These are phyloP conservation scores for Neurospora sp. DNA, from an alignment of 2,329 filamentous ascomycete genomes.

Conservation along the genomic window DNA sequence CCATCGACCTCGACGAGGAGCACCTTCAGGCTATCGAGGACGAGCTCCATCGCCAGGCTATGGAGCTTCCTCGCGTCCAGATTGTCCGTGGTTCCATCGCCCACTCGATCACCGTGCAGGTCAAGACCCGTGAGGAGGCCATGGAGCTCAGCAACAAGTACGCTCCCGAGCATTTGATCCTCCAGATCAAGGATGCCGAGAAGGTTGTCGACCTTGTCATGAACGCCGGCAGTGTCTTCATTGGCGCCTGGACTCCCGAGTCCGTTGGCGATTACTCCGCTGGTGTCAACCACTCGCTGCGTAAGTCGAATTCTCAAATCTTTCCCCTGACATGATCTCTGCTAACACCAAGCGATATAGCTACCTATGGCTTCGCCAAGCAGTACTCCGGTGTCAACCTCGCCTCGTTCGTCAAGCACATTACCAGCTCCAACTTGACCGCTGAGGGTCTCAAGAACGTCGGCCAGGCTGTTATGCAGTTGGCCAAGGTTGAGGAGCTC, in stretches of 20 bases:
- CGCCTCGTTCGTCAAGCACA: constrained; percentile 93
- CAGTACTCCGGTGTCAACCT: constrained; percentile 98
- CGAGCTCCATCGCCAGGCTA: constrained; percentile 80
- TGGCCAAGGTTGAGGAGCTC: constrained; percentile 87
- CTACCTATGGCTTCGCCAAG: constrained; percentile 95
- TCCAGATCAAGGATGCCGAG: constrained; percentile 74
- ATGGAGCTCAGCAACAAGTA: constrained; percentile 85
- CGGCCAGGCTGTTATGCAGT: constrained; percentile 82
- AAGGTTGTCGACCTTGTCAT: constrained; percentile 67
- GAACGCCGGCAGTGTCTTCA: constrained; percentile 93
- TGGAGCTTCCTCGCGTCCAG: constrained; percentile 78
- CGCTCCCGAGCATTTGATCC: constrained; percentile 90
- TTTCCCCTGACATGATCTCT: background rate
- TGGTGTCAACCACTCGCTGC: constrained; percentile 93
- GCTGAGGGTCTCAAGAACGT: constrained; percentile 78
- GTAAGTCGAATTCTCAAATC: constrained; percentile 47
- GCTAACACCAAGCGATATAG: constrained; percentile 34
- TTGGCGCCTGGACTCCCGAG: constrained; percentile 93
- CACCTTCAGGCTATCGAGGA: constrained; percentile 79
- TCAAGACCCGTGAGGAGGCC: constrained; percentile 60
- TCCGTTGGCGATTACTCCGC: constrained; percentile 97
- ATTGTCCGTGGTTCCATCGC: constrained; percentile 85
- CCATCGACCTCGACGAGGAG: constrained; percentile 64
- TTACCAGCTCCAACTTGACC: constrained; percentile 87
- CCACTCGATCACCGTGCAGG: constrained; percentile 82